A percentile compares a stretch with the other conserved stretches of the same genome.
Evolutionary conservation across 2,329 filamentous ascomycete species (phyloP).

Genomic region (Fusarium sp.): DNA sequence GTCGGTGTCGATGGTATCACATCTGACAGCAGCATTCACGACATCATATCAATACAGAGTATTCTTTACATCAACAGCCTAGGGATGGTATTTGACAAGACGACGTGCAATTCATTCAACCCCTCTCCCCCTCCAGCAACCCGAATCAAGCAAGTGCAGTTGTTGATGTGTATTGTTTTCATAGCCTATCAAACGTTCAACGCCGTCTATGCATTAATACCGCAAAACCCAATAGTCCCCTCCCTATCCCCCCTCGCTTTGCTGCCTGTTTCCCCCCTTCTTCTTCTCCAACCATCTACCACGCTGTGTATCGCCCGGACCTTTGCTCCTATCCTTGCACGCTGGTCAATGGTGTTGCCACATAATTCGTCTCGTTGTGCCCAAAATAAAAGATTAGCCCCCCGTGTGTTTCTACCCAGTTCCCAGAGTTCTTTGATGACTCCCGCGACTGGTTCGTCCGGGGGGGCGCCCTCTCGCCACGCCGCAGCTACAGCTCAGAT

Average conservation of each 20-base stretch:
- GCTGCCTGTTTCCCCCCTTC: slow-evolving; percentile 11
- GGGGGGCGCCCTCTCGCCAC: slow-evolving; percentile 9
- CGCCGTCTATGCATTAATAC: slow-evolving; percentile 51
- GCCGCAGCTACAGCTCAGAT: slow-evolving; percentile 62
- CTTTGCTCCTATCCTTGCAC: background rate
- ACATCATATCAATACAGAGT: background rate
- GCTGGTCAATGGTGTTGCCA: slow-evolving; percentile 14
- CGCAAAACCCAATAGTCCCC: slow-evolving; percentile 35
- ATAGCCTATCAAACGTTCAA: slow-evolving; percentile 48
- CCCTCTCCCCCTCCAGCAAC: too few species aligned
- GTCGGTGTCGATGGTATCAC: background rate
- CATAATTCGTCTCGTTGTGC: slow-evolving; percentile 13
- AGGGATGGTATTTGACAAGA: background rate
- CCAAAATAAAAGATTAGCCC: background rate
- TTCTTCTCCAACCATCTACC: slow-evolving; percentile 21
- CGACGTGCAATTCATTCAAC: background rate
- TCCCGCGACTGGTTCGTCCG: background rate
- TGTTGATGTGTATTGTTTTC: slow-evolving; percentile 39
- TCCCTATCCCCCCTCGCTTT: slow-evolving; percentile 5
- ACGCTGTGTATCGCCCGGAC: slow-evolving; percentile 7
- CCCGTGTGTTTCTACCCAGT: background rate
- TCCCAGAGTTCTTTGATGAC: background rate
- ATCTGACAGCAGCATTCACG: background rate
- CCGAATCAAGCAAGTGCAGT: too few species aligned
- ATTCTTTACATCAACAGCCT: background rate